Evolutionary conservation across 179 eudicot species (phyloP).

Genomic region (Corrigiola litoralis): DNA sequence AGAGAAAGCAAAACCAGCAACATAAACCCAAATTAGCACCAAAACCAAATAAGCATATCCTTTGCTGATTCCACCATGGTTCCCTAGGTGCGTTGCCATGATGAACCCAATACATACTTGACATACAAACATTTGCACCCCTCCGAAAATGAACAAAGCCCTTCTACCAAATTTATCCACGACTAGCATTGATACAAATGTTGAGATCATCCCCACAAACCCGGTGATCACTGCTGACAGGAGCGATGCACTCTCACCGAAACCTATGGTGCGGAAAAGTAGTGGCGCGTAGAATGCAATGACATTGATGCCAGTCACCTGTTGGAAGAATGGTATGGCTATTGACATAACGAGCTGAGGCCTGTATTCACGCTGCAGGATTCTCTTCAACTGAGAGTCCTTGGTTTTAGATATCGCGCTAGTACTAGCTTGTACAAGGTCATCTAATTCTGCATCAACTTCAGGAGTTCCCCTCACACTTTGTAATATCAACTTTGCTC

Average conservation of each 20-base stretch:
- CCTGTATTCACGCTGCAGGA: slow-evolving; percentile 18
- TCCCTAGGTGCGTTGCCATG: slow-evolving; percentile 19
- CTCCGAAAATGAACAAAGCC: slow-evolving; percentile 26
- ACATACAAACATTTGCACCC: slow-evolving; percentile 20
- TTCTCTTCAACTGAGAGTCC: neutral
- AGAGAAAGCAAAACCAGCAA: slow-evolving; percentile 19
- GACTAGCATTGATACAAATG: slow-evolving; percentile 28
- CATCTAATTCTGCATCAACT: slow-evolving; percentile 25
- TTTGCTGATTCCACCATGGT: slow-evolving; percentile 23
- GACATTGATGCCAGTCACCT: slow-evolving; percentile 32
- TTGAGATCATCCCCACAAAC: slow-evolving; percentile 15
- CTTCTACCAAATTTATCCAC: slow-evolving; percentile 30
- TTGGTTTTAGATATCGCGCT: neutral
- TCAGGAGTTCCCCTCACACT: slow-evolving; percentile 24
- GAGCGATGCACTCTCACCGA: slow-evolving; percentile 34
- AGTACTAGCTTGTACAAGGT: slow-evolving; percentile 17
- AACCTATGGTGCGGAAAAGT: slow-evolving; percentile 29
- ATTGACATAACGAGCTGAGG: slow-evolving; percentile 34
- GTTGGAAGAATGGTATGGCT: slow-evolving; percentile 32
- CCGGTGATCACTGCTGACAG: slow-evolving; percentile 27
- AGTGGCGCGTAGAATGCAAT: slow-evolving; percentile 33
- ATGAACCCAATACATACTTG: slow-evolving; percentile 22
- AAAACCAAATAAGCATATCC: slow-evolving; percentile 26
- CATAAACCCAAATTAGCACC: slow-evolving; percentile 24
- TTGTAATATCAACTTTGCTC: slow-evolving; percentile 20